Base-by-base conservation (phyloP, 1,284 basidiomycete species). In the Cryptococcus wingfieldii region DNA sequence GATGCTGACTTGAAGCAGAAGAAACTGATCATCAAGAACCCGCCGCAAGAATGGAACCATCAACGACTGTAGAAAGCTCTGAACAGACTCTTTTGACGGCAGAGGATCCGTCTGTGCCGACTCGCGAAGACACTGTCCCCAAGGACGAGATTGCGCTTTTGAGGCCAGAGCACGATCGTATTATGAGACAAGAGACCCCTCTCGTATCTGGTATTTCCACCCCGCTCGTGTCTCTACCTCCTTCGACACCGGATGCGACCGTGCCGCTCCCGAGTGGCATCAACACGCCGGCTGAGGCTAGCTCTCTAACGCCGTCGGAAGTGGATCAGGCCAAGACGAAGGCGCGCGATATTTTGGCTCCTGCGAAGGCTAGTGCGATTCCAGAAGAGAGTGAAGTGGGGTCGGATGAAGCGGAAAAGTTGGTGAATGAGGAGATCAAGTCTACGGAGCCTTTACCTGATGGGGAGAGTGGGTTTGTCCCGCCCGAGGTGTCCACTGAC, bases 361-460 rank as follows among this genome's bases (percentile, higher is more conserved):
- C 25, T 13, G 37, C 47, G 18, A 25, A 19, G 14, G 18, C 51
- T 14, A 39, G 44, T n/a, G 55, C 31, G 27, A 56, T 56, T 18
- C 45, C 46, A 4, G 55, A 56, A 49, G 54, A 51, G 38, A 23
- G 42, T 28, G 25, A 23, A 27, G 12, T 41, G 41, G 42, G 19
- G 10, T 25, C 27, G 49, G 41, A 51, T 31, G 49, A 48, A 13
- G 16, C 41, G 41, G 41, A 42, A n/a, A 23, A 51, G 38, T 16
- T 46, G 18, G 50, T 47, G n/a, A 50, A 51, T 23, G 44, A 51
- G n/a, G 38, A 55, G 31, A 34, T 34, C 31, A 34, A 34, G 31
- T 34, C 31, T 34, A 34, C 31, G 31, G 31, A 34, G 31, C 31
- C 31, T 34, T 34, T 34, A 34, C 31, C 31, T 34, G 31, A 34